Percentiles rank a stretch among this genome's conserved stretches.
phyloP scores from a whole-genome alignment of 2,329 filamentous ascomycete genomes.

The Xylariomycetidae sp. region DNA sequence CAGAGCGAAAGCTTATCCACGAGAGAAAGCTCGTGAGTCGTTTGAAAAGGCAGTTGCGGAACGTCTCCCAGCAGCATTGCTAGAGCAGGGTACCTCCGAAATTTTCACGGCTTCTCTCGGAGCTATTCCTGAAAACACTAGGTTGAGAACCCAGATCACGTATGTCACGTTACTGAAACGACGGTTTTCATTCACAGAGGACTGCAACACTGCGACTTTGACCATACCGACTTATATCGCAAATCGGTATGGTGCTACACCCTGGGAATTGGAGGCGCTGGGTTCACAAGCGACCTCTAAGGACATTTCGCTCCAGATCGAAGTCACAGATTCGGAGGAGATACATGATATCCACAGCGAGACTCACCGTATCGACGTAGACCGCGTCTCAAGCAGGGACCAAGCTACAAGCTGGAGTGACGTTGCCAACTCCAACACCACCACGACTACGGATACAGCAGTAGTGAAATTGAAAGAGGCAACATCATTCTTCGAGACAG shows the following conservation, averaged over 20 bases:
- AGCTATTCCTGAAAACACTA: constrained; percentile 18
- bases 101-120: constrained; percentile 22
- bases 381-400: constrained; percentile 5
- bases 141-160: constrained; percentile 18
- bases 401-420: constrained; percentile 9
- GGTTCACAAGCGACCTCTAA: no score
- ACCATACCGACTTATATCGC: constrained; percentile 21
- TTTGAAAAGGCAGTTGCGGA: constrained; percentile 8
- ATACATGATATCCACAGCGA: constrained; percentile 12
- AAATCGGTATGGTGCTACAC: constrained; percentile 16
- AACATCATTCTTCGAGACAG: constrained; percentile 13
- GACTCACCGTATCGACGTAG: constrained; percentile 14
- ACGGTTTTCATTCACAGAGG: constrained; percentile 13
- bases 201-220: constrained; percentile 14
- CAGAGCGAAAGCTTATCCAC: constrained; percentile 15
- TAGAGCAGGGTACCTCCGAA: constrained; percentile 22
- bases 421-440: background rate
- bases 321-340: constrained; percentile 6
- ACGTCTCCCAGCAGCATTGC: constrained; percentile 8
- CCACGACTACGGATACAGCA: background rate
- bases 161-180: constrained; percentile 20
- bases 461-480: constrained; percentile 7
- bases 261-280: no score
- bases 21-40: constrained; percentile 14
- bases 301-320: constrained; percentile 10